Conservation (phyloP, 371 early-diverging fungal species). For the Neoconidiobolus thromboides region DNA sequence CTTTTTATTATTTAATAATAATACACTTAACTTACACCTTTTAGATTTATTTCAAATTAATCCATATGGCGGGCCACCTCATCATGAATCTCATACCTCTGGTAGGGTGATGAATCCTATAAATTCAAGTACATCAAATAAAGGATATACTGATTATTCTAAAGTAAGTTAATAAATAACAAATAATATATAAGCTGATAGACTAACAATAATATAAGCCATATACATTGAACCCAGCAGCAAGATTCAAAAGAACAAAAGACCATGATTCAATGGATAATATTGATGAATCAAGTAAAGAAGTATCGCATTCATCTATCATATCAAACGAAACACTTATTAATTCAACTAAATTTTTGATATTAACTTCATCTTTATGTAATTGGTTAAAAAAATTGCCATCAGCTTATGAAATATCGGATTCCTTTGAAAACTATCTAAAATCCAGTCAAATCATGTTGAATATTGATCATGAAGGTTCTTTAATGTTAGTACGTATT, state of each 20-base stretch:
- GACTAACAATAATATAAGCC: neutral
- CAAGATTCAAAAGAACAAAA: neutral
- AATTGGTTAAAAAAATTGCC: constrained; percentile 1
- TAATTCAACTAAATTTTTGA: neutral
- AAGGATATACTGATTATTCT: neutral
- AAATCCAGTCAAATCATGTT: neutral
- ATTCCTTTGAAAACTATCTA: neutral
- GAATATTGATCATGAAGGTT: neutral
- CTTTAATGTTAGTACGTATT: neutral
- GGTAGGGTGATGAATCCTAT: constrained; percentile 5
- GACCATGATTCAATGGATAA: neutral
- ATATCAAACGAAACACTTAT: neutral
- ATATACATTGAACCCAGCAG: neutral
- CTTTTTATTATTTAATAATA: neutral
- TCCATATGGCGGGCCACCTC: constrained; percentile 43
- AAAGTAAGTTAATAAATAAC: no score
- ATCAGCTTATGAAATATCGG: neutral
- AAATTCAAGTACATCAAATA: neutral
- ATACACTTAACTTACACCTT: neutral
- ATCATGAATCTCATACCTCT: constrained; percentile 32
- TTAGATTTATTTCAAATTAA: constrained; percentile 40
- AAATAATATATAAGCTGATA: no score
- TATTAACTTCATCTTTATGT: neutral
- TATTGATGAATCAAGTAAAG: neutral
- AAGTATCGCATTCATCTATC: neutral